Evolutionary conservation across 2,329 filamentous ascomycete species (phyloP), one percentile per base, ranked within the genome.

Genomic region (Alternaria gaisen): DNA sequence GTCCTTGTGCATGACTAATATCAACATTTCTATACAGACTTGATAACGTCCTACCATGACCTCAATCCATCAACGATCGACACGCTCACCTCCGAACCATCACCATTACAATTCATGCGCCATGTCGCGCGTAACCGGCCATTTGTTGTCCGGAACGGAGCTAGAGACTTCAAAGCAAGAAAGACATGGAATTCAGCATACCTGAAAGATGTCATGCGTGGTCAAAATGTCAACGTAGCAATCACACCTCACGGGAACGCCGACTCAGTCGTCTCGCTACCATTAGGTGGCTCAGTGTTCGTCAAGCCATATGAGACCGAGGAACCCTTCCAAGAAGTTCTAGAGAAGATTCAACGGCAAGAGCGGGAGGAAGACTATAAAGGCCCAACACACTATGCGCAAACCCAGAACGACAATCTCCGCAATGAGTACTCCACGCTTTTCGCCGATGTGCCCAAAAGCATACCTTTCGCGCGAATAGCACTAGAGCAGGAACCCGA

Each of bases 351-450:
- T 38, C 83, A 84, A 47, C 66, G 72, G 1, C 89, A 91, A 74
- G 87, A 90, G 55, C n/a, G 42, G 7, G 12, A 41, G 7, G 1
- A 20, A 22, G 30, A 14, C 1, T 61, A 44, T n/a, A 14, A 5
- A 20, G 47, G 38, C 7, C 64, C 63, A 48, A 73, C 71, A 3
- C 69, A 71, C 70, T 94, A 94, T 78, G 89, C 90, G 1, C 91
- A 94, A 78, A 92, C 91, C 38, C 91, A 95, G 81, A 93, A 95
- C 73, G 90, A 94, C 76, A 95, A 94, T 72, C 84, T 95, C 20
- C 87, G 89, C 2, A 83, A 88, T 60, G 92, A 95, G 77, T 95
- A 94, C 74, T 65, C 80, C 0, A 70, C 82, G 0, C 83, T 95
- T 3, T 88, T 89, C 72, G 71, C 80, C 0, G 85, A 91, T 66